These are phyloP conservation scores for Coemansia sp. DNA, from an alignment of 192 early-diverging fungal species.

Conservation along the genomic window DNA sequence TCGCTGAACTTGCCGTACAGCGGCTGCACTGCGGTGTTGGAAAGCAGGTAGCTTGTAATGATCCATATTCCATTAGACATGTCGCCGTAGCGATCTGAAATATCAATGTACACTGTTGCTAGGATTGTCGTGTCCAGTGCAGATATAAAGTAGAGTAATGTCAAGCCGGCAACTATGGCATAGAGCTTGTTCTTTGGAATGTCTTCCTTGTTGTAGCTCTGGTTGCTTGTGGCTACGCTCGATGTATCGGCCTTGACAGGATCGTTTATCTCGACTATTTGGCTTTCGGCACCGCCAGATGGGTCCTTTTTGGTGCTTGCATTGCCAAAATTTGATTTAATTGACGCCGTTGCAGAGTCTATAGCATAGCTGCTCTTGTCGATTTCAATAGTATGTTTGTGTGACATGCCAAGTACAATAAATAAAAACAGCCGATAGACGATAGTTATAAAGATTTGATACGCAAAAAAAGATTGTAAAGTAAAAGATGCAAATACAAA, in stretches of 20 bases:
- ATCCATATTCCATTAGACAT: slow-evolving; percentile 75
- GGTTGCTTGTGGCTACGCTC: slow-evolving; percentile 13
- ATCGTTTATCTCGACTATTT: neutral
- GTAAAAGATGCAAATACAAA: neutral
- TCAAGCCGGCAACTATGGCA: slow-evolving; percentile 18
- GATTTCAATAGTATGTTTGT: neutral
- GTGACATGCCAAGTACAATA: neutral
- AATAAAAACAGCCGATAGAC: neutral
- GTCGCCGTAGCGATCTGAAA: slow-evolving; percentile 56
- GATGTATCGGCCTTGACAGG: neutral
- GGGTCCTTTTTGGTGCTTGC: slow-evolving; percentile 1
- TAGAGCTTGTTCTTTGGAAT: slow-evolving; percentile 8
- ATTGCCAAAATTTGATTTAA: neutral
- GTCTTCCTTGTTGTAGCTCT: slow-evolving; percentile 21
- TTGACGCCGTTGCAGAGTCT: neutral
- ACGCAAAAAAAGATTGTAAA: neutral
- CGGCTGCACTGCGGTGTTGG: slow-evolving; percentile 72
- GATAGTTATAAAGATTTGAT: neutral
- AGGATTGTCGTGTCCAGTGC: slow-evolving; percentile 73
- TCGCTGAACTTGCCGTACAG: slow-evolving; percentile 79
- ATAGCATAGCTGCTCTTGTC: neutral
- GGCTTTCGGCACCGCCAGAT: neutral
- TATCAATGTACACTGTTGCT: slow-evolving; percentile 66
- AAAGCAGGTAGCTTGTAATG: slow-evolving; percentile 65
- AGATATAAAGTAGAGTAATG: slow-evolving; percentile 57